Percentiles rank a stretch among this genome's conserved stretches.
Evolutionary conservation across 306 rosid genomes (phyloP).

Genomic region (Cucumis hystrix): DNA sequence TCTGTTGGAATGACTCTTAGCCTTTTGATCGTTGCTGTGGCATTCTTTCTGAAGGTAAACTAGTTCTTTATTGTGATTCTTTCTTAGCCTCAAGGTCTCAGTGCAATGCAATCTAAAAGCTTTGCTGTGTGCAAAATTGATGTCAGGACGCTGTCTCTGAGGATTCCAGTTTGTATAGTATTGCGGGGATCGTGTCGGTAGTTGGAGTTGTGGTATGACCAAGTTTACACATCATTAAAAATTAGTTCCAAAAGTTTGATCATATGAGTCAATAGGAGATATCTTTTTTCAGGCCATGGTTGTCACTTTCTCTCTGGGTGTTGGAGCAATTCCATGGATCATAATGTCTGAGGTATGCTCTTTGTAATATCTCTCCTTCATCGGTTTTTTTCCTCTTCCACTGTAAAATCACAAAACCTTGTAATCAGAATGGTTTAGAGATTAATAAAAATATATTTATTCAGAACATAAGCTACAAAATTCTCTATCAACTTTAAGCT

Average conservation of each 20-base stretch:
- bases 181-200: constrained; percentile 41
- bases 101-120: background rate
- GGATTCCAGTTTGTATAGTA: constrained; percentile 32
- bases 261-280: constrained; percentile 3
- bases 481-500: background rate
- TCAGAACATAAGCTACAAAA: background rate
- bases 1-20: constrained; percentile 61
- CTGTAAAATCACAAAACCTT: background rate
- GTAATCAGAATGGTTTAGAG: background rate
- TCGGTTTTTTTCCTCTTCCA: background rate
- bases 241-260: constrained; percentile 7
- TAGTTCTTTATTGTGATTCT: background rate
- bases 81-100: background rate
- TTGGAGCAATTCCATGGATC: constrained; percentile 98
- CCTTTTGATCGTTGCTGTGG: constrained; percentile 55
- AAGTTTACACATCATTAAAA: background rate
- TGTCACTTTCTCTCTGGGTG: constrained; percentile 64
- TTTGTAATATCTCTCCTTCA: background rate
- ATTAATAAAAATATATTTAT: background rate
- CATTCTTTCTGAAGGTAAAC: constrained; percentile 66
- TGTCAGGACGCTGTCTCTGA: constrained; percentile 31
- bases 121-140: background rate
- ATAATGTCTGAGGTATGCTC: constrained; percentile 94
- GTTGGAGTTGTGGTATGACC: constrained; percentile 84
- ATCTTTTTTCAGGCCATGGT: constrained; percentile 64